Base-by-base conservation (phyloP, 1,284 basidiomycete genomes). In the Lentinus polychrous region DNA sequence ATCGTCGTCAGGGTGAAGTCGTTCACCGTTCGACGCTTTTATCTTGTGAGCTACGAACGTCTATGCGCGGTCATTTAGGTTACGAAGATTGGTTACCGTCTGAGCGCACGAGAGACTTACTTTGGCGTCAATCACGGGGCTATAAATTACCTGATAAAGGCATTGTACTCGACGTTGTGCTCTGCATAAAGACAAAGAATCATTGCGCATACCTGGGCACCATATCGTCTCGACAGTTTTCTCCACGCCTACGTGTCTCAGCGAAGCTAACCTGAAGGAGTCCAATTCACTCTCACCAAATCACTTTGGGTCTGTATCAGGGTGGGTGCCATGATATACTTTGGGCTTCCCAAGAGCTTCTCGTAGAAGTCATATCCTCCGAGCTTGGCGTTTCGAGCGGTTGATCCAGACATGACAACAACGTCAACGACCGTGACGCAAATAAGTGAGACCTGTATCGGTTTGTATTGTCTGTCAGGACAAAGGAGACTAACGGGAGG, bases 241-340 rank as follows among this genome's bases (percentile, higher is more conserved):
- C 95, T 78, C 91, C 93, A 99, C 12, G 93, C 86, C 91, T 93
- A 45, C 12, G 8, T 23, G 14, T 17, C 15, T 32, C 22, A 53
- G 27, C n/a, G n/a, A 38, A 42, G 45, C 34, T 40, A 44, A 33
- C 27, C 15, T 17, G 18, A 41, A 1, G 17, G n/a, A 24, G 15
- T 41, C 22, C 3, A 15, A 27, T 15, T 31, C 17, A 20, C 8
- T 75, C 86, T 60, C 55, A 94, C 91, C 62, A 98, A 76, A 66
- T 98, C 94, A 60, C 89, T 93, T 69, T 95, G n/a, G n/a, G n/a
- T n/a, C n/a, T n/a, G 92, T 66, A 98, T 94, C 0, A 98, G 95
- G 95, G 98, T 98, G 8, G 95, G 94, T 10, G 93, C 95, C 10
- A 97, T 91, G 38, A 98, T 78, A 62, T 80, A 84, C 65, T 88